phyloP scores from a whole-genome alignment of 2,329 filamentous ascomycete genomes.

The Aureobasidium vineae region DNA sequence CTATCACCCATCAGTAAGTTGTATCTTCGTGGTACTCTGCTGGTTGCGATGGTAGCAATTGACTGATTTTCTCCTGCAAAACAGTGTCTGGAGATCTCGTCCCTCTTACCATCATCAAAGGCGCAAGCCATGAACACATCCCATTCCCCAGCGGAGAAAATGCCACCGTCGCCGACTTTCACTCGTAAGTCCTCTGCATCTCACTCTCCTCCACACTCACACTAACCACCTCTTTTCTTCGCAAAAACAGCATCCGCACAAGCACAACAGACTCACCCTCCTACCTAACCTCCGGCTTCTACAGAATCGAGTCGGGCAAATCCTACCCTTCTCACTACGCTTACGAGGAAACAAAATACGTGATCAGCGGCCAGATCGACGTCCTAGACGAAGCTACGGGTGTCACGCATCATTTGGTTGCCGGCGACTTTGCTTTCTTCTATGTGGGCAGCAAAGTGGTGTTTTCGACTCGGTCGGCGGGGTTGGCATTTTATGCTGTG shows the following conservation, averaged over 20 bases:
- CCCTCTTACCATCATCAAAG: conserved; percentile 32
- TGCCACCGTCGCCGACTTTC: conserved; percentile 32
- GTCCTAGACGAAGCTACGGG: conserved; percentile 32
- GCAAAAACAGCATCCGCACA: conserved; percentile 30
- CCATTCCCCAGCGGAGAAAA: conserved; percentile 29
- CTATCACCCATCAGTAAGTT: not conserved
- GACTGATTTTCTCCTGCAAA: not conserved
- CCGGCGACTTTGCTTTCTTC: conserved; percentile 32
- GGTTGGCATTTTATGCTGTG: conserved; percentile 31
- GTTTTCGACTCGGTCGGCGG: conserved; percentile 31
- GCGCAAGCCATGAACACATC: conserved; percentile 30
- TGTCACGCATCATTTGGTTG: conserved; percentile 30
- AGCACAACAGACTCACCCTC: conserved; percentile 28
- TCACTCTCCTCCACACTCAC: no score
- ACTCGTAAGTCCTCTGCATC: conserved; percentile 10
- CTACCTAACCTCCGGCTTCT: conserved; percentile 31
- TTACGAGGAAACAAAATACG: conserved; percentile 32
- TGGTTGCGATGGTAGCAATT: not conserved
- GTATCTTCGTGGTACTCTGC: not conserved
- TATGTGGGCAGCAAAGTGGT: conserved; percentile 30
- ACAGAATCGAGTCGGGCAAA: conserved; percentile 31
- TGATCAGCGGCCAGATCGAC: conserved; percentile 31
- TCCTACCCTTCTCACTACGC: conserved; percentile 27
- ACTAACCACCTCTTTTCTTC: no score
- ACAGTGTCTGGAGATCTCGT: conserved; percentile 25